Conservation (phyloP, 129 eudicot species). For the Artemisia tridentata region DNA sequence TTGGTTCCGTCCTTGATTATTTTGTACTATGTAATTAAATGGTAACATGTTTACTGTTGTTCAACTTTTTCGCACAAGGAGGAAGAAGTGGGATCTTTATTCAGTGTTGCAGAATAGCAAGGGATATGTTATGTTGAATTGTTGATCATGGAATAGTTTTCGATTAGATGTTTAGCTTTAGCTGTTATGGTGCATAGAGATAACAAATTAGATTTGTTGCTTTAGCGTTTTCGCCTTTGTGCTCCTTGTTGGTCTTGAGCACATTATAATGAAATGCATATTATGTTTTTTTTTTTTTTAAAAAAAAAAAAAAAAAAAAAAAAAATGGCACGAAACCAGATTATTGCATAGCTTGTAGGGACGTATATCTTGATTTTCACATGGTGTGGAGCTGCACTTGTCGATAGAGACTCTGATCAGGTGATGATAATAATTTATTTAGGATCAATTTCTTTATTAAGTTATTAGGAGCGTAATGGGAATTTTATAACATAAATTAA, state of each 20-base stretch:
- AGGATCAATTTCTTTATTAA: too few relatives aligned
- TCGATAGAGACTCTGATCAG: conserved; percentile 32
- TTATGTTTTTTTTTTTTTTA: conserved; percentile 22
- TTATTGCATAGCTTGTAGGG: too few relatives aligned
- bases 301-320: too few relatives aligned
- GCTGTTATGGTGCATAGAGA: conserved; percentile 31
- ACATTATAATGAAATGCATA: conserved; percentile 14
- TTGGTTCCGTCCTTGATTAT: too few relatives aligned
- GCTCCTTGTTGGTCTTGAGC: neutral
- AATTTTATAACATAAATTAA: too few relatives aligned
- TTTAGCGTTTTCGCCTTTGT: conserved; percentile 8
- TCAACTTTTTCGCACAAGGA: too few relatives aligned
- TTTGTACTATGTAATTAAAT: too few relatives aligned
- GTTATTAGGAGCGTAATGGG: too few relatives aligned
- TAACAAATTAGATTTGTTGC: conserved; percentile 22
- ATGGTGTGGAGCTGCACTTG: conserved; percentile 51
- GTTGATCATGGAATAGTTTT: conserved; percentile 15
- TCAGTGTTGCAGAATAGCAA: neutral
- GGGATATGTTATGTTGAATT: conserved; percentile 16
- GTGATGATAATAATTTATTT: too few relatives aligned
- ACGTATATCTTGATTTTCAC: too few relatives aligned
- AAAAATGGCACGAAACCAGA: too few relatives aligned
- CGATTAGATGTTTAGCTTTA: conserved; percentile 13
- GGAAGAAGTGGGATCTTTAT: neutral
- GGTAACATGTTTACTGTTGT: too few relatives aligned